Evolutionary conservation across 1,139 yeast genomes (phyloP).

Genomic region (Suzukiozyma palmioleophila): DNA sequence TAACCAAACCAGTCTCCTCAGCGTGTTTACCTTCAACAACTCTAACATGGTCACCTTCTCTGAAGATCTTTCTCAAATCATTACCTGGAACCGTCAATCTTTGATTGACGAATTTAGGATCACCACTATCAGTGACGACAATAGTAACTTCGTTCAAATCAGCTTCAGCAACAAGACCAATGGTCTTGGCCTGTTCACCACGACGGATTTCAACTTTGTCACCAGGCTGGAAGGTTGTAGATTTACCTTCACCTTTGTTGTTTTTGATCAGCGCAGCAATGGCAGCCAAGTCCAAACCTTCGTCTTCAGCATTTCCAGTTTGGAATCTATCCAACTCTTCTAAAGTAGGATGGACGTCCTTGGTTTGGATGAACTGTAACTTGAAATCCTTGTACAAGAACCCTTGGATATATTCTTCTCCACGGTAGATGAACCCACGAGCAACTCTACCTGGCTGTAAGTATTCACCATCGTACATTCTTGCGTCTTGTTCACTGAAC

Average conservation of each 20-base stretch:
- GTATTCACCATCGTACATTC: slow-evolving; percentile 49
- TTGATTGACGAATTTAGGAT: slow-evolving; percentile 45
- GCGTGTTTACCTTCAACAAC: slow-evolving; percentile 87
- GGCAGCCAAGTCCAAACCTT: slow-evolving; percentile 77
- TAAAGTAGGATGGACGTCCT: slow-evolving; percentile 79
- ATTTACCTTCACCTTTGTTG: slow-evolving; percentile 24
- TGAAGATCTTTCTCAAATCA: slow-evolving; percentile 79
- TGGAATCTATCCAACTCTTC: slow-evolving; percentile 87
- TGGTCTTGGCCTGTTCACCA: slow-evolving; percentile 91
- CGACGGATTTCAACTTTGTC: slow-evolving; percentile 87
- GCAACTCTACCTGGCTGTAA: slow-evolving; percentile 75
- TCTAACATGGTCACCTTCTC: slow-evolving; percentile 93
- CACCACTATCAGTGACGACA: slow-evolving; percentile 50
- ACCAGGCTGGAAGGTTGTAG: slow-evolving; percentile 76
- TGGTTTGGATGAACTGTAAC: slow-evolving; percentile 74
- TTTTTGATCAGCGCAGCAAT: slow-evolving; percentile 80
- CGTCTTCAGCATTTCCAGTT: slow-evolving; percentile 62
- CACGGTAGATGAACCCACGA: slow-evolving; percentile 67
- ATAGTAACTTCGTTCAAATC: slow-evolving; percentile 62
- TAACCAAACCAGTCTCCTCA: slow-evolving; percentile 94
- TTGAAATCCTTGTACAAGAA: slow-evolving; percentile 83
- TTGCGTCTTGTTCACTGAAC: slow-evolving; percentile 69
- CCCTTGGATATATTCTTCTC: slow-evolving; percentile 89
- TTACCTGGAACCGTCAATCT: slow-evolving; percentile 66
- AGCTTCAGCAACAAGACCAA: slow-evolving; percentile 72